Evolutionary conservation across 2,329 filamentous ascomycete species (phyloP), one percentile per base, ranked within the genome.

Genomic region (Myriosclerotinia scirpicola): DNA sequence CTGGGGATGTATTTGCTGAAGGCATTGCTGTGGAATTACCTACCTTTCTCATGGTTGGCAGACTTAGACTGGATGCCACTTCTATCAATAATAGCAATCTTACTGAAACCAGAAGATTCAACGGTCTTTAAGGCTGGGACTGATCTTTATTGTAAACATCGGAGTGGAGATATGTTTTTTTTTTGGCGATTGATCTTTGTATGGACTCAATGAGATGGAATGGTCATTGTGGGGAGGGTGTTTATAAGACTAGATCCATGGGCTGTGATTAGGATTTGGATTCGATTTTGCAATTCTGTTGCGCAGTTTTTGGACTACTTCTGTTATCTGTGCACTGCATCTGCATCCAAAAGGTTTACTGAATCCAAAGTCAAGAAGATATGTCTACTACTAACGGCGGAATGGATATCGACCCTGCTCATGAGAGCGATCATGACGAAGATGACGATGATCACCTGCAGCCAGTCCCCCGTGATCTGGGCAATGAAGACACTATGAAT

Each of bases 401-500:
- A 17, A 36, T 36, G 46, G 30, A 20, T 20, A 14, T 5, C 5
- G 42, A 34, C 30, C 2, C 4, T 34, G 30, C 30, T 34, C 4
- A 34, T 6, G 30, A 34, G 30, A 34, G 30, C 30, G 30, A 34
- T 34, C 8, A 40, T 36, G 17, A 64, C 5, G 2, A 8, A 9
- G 36, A 64, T 26, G 38, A 64, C 5, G 20, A 54, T 15, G 2
- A 5, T 3, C n/a, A 5, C 7, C 4, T 8, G 20, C 1, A 2
- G 2, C 44, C 42, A 4, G 26, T 4, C 2, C 26, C 55, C 9
- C 40, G n/a, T 17, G 40, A 64, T 7, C 4, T 64, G 5, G 61
- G 52, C 7, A 55, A 64, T 14, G 40, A 48, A 55, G 61, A 64
- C 14, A 55, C 61, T 0, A 64, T 55, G 61, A 17, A 48, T 5